Percentiles rank a stretch among this genome's conserved stretches.
phyloP scores from a whole-genome alignment of 1,284 basidiomycete species.

The Phenoliferia sp. region DNA sequence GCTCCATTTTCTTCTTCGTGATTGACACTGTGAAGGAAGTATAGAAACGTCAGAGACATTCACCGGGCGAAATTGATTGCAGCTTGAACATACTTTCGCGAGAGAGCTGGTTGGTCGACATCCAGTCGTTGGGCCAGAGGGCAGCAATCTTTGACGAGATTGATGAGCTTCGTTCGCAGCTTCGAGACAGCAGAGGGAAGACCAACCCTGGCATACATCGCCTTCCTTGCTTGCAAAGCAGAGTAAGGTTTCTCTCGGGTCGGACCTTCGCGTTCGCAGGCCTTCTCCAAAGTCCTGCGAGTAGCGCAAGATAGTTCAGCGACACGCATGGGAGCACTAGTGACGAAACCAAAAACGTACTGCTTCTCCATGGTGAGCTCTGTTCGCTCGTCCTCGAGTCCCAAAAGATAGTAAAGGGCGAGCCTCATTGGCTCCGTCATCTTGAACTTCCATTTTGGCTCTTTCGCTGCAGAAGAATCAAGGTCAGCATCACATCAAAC shows the following conservation, averaged over 20 bases:
- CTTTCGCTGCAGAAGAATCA: background rate
- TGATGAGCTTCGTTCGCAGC: background rate
- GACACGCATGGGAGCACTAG: background rate
- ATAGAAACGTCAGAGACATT: background rate
- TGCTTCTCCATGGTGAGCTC: slow-evolving; percentile 33
- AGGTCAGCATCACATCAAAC: background rate
- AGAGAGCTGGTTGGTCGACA: slow-evolving; percentile 34
- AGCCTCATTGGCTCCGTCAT: slow-evolving; percentile 30
- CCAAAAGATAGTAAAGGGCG: slow-evolving; percentile 23
- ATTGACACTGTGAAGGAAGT: background rate
- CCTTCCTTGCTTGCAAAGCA: slow-evolving; percentile 25
- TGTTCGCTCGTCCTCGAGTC: slow-evolving; percentile 26
- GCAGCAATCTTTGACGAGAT: slow-evolving; percentile 18
- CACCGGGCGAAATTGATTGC: background rate
- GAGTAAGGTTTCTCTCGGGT: slow-evolving; percentile 20
- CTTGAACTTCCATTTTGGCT: slow-evolving; percentile 33
- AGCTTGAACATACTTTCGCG: slow-evolving; percentile 31
- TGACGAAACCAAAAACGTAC: slow-evolving; percentile 17
- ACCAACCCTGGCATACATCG: slow-evolving; percentile 27
- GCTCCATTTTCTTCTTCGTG: slow-evolving; percentile 5
- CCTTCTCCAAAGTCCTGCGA: slow-evolving; percentile 29
- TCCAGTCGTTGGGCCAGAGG: slow-evolving; percentile 29
- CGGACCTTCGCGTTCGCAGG: slow-evolving; percentile 12
- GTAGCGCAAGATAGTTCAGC: background rate
- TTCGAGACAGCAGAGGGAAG: no score